Evolutionary conservation across 805 yeast species (phyloP).

Genomic region (Spathaspora gorwiae): DNA sequence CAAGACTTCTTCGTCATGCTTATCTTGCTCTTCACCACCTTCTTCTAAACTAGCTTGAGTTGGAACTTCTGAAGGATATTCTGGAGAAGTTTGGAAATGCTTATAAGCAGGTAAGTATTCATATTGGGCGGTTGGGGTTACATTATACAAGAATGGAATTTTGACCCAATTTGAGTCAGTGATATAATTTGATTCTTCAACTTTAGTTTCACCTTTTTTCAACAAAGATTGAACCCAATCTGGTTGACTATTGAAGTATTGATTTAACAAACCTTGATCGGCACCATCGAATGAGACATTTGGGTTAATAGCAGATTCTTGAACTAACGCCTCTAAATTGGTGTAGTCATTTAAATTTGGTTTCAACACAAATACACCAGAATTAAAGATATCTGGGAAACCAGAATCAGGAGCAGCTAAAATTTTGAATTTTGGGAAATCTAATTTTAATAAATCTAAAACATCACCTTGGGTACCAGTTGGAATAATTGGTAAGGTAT

Average conservation of each 20-base stretch:
- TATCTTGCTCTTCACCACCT: constrained; percentile 1
- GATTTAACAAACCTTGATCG: constrained; percentile 86
- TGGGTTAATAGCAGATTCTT: constrained; percentile 10
- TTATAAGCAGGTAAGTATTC: constrained; percentile 69
- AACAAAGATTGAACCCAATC: constrained; percentile 29
- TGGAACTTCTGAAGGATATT: constrained; percentile 2
- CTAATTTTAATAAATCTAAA: constrained; percentile 26
- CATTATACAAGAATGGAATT: constrained; percentile 79
- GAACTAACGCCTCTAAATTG: constrained; percentile 31
- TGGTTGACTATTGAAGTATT: constrained; percentile 51
- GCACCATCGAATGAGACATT: constrained; percentile 71
- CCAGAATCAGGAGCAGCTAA: constrained; percentile 78
- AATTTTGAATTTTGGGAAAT: constrained; percentile 21
- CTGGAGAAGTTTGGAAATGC: constrained; percentile 34
- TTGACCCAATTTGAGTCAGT: constrained; percentile 51
- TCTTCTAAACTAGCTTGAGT: not conserved
- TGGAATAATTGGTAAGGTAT: constrained; percentile 46
- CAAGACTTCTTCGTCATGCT: constrained; percentile 2
- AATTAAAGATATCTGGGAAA: constrained; percentile 87
- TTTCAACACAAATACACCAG: constrained; percentile 63
- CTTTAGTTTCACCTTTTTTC: not conserved
- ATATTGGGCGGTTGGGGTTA: constrained; percentile 62
- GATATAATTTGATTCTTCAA: not conserved
- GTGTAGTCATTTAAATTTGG: constrained; percentile 46
- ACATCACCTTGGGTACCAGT: constrained; percentile 14